phyloP scores from a whole-genome alignment of 164 flowering plant genomes.

The Tetracentron sinense region DNA sequence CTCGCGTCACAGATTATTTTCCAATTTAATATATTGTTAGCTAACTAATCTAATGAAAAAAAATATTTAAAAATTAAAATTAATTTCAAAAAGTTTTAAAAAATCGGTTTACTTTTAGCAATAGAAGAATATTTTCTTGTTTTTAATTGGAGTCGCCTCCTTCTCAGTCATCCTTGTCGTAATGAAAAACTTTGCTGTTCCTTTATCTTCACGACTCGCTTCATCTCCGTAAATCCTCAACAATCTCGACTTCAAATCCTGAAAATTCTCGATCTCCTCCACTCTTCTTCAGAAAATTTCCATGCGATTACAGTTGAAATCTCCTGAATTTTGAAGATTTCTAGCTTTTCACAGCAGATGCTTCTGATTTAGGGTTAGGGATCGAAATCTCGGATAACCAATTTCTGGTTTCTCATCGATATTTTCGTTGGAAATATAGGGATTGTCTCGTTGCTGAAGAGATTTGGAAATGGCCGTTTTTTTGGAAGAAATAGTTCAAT shows the following conservation, averaged over 20 bases:
- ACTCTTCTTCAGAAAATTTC: background rate
- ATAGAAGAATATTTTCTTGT: too few relatives aligned
- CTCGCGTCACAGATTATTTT: too few relatives aligned
- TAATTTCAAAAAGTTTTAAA: too few relatives aligned
- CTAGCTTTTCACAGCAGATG: too few relatives aligned
- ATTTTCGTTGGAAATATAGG: background rate
- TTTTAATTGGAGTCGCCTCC: too few relatives aligned
- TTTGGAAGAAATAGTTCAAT: conserved; percentile 53
- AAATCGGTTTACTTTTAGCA: too few relatives aligned
- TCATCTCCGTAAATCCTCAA: background rate
- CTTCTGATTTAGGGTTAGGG: background rate
- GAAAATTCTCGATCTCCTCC: background rate
- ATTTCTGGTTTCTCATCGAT: background rate
- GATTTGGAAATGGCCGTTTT: conserved; percentile 42
- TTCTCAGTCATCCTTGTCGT: too few relatives aligned
- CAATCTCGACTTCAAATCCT: background rate
- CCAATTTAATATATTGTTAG: too few relatives aligned
- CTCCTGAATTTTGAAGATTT: background rate
- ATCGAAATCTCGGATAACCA: background rate
- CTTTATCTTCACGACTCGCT: background rate
- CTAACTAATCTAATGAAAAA: too few relatives aligned
- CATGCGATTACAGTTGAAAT: background rate
- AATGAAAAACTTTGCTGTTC: background rate
- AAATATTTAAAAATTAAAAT: too few relatives aligned
- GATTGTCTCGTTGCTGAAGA: background rate